These are phyloP conservation scores for Kodamaea laetipori DNA, from an alignment of 805 yeast genomes.

Conservation along the genomic window DNA sequence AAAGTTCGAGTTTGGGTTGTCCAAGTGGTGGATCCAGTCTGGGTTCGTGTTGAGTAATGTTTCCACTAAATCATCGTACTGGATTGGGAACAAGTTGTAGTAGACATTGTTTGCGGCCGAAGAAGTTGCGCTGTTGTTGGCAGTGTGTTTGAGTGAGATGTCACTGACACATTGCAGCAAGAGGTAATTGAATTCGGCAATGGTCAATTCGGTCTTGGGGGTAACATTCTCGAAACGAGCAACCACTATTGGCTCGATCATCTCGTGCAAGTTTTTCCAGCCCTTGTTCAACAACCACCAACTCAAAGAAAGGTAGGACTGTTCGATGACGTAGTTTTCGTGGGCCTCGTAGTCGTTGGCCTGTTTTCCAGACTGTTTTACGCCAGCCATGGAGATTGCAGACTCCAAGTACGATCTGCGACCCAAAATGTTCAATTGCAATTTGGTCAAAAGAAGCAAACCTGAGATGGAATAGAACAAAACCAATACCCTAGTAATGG, in stretches of 20 bases:
- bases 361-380: slow-evolving; percentile 13
- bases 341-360: slow-evolving; percentile 23
- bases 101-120: slow-evolving; percentile 8
- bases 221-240: slow-evolving; percentile 62
- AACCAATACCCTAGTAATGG: slow-evolving; percentile 72
- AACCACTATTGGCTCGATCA: slow-evolving; percentile 58
- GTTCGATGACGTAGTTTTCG: slow-evolving; percentile 63
- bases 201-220: slow-evolving; percentile 70
- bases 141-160: slow-evolving; percentile 11
- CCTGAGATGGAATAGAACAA: slow-evolving; percentile 68
- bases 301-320: slow-evolving; percentile 79
- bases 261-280: slow-evolving; percentile 58
- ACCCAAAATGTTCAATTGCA: slow-evolving; percentile 87
- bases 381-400: slow-evolving; percentile 70
- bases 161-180: slow-evolving; percentile 22
- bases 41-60: slow-evolving; percentile 53
- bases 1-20: slow-evolving; percentile 38
- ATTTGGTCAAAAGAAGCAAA: slow-evolving; percentile 73
- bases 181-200: slow-evolving; percentile 57
- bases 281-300: slow-evolving; percentile 96
- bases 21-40: slow-evolving; percentile 39
- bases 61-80: slow-evolving; percentile 41
- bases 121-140: slow-evolving; percentile 10
- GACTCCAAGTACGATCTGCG: slow-evolving; percentile 81
- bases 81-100: slow-evolving; percentile 36